Base-by-base conservation (phyloP, 2,329 filamentous ascomycete genomes). In the Fusarium sp. region DNA sequence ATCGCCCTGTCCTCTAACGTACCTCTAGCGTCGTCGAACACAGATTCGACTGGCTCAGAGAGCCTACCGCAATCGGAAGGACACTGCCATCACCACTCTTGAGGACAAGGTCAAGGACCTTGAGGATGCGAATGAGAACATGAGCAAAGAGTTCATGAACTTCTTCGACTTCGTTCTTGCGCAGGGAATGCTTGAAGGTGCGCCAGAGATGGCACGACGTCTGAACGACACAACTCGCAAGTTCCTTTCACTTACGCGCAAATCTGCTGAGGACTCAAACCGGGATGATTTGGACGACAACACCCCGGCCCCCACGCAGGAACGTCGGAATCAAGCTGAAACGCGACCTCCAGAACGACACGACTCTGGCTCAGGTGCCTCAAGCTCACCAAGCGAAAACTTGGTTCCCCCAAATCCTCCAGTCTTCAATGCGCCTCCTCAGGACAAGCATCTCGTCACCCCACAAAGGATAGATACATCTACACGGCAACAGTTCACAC, bases 11-110 rank as follows among this genome's bases (percentile, higher is more conserved):
- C 11, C 39, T 51, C 69, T 74, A 54, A 75, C 60, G 61, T 59
- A 19, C 57, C 43, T 25, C 36, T 36, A 91, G 90, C 88, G 92
- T 60, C 89, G 93, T 48, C 85, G 93, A 50, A 94, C 91, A 6
- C 93, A 97, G 72, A 95, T 97, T 62, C 88, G 93, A 21, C 83
- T 94, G 50, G 93, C 93, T 2, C 93, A 96, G 73, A 82, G 92
- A 64, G 92, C 92, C 1, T 96, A 96, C 71, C 86, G 93, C 14
- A 86, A 90, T 69, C 88, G 93, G 47, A 96, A 96, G 75, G 93
- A 96, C 71, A 88, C 84, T 19, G 90, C 90, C 6, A 94, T 96
- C 52, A 83, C 86, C 25, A 86, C 85, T 1, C 80, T 96, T 10
- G 88, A 92, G 71, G 82, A 85, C 49, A 83, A 88, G 58, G 90